A percentile compares a stretch with the other conserved stretches of the same genome.
These are phyloP conservation scores for Helicocarpus griseus DNA, from an alignment of 2,329 filamentous ascomycete species.

Conservation along the genomic window DNA sequence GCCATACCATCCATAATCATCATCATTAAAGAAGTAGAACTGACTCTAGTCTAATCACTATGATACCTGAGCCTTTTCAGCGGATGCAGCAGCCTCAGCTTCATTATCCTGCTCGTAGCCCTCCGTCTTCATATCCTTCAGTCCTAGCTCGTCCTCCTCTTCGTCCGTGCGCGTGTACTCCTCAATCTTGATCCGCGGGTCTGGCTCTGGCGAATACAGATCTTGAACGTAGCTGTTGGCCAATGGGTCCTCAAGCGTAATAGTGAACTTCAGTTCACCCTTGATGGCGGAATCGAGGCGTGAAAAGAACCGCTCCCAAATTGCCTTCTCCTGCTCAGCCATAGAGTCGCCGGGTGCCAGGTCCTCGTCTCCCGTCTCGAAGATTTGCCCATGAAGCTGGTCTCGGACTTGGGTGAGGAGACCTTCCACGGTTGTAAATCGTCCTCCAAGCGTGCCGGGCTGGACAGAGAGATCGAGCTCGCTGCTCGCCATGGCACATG, in stretches of 20 bases:
- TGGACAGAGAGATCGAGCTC: slow-evolving; percentile 82
- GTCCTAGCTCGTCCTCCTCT: slow-evolving; percentile 85
- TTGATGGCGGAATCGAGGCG: slow-evolving; percentile 67
- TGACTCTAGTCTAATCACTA: too few relatives aligned
- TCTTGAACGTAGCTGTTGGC: slow-evolving; percentile 93
- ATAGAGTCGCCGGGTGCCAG: slow-evolving; percentile 69
- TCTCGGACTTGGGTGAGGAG: slow-evolving; percentile 85
- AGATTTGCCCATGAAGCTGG: slow-evolving; percentile 81
- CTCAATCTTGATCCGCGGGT: slow-evolving; percentile 71
- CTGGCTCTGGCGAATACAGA: slow-evolving; percentile 65
- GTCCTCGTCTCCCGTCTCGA: slow-evolving; percentile 55
- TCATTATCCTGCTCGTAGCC: slow-evolving; percentile 58
- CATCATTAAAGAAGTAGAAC: background rate
- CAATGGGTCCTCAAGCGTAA: slow-evolving; percentile 78
- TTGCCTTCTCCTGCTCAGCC: slow-evolving; percentile 50
- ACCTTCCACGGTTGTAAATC: slow-evolving; percentile 95
- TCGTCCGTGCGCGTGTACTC: slow-evolving; percentile 81
- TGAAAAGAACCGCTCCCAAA: slow-evolving; percentile 75
- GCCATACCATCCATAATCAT: background rate
- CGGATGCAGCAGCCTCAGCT: background rate
- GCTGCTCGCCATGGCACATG: slow-evolving; percentile 74
- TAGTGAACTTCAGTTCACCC: slow-evolving; percentile 69
- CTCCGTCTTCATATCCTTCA: slow-evolving; percentile 88
- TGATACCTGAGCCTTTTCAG: background rate
- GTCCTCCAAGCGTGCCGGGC: slow-evolving; percentile 85